Conservation (phyloP, 441 rosid species). For the Biscutella laevigata region DNA sequence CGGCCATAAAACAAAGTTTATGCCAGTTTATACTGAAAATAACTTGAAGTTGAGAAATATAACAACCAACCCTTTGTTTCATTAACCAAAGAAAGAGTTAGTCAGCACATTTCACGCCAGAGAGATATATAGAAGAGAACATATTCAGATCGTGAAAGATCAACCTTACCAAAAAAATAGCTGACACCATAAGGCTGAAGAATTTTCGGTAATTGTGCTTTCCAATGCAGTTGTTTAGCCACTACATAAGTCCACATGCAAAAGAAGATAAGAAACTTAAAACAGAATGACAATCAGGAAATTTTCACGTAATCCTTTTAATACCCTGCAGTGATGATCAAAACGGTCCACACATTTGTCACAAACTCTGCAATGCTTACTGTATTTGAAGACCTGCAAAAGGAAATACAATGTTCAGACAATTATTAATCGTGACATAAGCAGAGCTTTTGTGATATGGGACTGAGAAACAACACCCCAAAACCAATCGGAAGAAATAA, state of each 20-base stretch:
- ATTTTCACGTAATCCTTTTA: neutral
- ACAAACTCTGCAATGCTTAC: slow-evolving; percentile 97
- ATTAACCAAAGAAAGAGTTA: neutral
- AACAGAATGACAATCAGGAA: neutral
- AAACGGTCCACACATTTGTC: slow-evolving; percentile 92
- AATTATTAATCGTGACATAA: neutral
- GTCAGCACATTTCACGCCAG: neutral
- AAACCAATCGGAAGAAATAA: neutral
- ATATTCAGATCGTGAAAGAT: neutral
- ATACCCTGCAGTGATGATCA: slow-evolving; percentile 99
- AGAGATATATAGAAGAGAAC: neutral
- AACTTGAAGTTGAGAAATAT: slow-evolving; percentile 28
- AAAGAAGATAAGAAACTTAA: slow-evolving; percentile 5
- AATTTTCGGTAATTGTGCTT: slow-evolving; percentile 74
- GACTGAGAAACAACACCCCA: neutral
- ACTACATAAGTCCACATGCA: slow-evolving; percentile 37
- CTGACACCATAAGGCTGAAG: slow-evolving; percentile 83
- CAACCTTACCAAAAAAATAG: slow-evolving; percentile 77
- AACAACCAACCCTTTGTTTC: slow-evolving; percentile 23
- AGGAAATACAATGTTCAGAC: neutral
- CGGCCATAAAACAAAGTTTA: slow-evolving; percentile 33
- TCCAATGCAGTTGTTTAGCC: slow-evolving; percentile 98
- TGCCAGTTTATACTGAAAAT: slow-evolving; percentile 40
- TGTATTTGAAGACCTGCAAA: slow-evolving; percentile 81
- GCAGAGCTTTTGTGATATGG: neutral